Percentiles rank a stretch among this genome's conserved stretches.
Evolutionary conservation across 164 flowering plant genomes (phyloP).

Genomic region (grape (Vitis vinifera)): ASM3070453v1 NC_081816.1:17395501-17396000

Average conservation of each 20-base stretch:
- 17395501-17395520: slow-evolving; percentile 78
- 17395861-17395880: slow-evolving; percentile 58
- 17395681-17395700: slow-evolving; percentile 30
- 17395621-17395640: background rate
- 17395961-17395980: too few species aligned
- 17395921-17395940: background rate
- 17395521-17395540: background rate
- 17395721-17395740: slow-evolving; percentile 73
- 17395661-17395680: background rate
- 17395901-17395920: slow-evolving; percentile 27
- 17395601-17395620: background rate
- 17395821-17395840: slow-evolving; percentile 17
- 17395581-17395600: background rate
- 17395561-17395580: background rate
- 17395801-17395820: slow-evolving; percentile 24
- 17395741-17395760: slow-evolving; percentile 47
- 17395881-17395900: slow-evolving; percentile 21
- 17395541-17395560: background rate
- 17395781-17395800: slow-evolving; percentile 1
- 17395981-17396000: too few species aligned
- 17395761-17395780: slow-evolving; percentile 6
- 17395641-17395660: slow-evolving; percentile 32
- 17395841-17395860: slow-evolving; percentile 66
- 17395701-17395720: slow-evolving; percentile 54
- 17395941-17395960: too few species aligned